Conservation (phyloP, 176 grass and related monocot genomes). For the Juncus inflexus region DNA sequence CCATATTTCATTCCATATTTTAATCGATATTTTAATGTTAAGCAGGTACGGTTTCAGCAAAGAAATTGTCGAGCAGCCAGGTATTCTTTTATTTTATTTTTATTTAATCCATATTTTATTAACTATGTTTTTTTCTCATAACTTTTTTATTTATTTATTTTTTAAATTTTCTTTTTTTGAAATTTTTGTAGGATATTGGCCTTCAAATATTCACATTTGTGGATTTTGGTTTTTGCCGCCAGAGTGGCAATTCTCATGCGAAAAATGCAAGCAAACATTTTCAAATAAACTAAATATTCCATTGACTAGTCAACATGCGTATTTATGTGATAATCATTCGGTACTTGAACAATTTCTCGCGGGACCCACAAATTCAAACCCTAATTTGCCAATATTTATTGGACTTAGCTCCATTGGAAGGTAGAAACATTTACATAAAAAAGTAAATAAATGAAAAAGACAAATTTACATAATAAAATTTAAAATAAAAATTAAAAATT, state of each 20-base stretch:
- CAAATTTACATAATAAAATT: no score
- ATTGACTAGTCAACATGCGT: constrained; percentile 5
- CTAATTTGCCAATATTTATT: constrained; percentile 56
- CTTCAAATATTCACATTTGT: constrained; percentile 53
- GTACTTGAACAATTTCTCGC: constrained; percentile 52
- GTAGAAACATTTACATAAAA: constrained; percentile 26
- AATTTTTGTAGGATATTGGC: constrained; percentile 74
- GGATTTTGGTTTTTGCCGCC: constrained; percentile 93
- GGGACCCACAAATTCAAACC: constrained; percentile 33
- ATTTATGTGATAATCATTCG: constrained; percentile 60
- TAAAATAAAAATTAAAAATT: no score
- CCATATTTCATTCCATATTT: no score
- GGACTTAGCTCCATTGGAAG: constrained; percentile 94
- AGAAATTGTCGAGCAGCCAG: constrained; percentile 84
- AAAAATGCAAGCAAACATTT: constrained; percentile 50
- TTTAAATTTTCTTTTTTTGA: no score
- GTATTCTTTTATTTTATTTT: constrained; percentile 36
- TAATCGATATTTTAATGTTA: constrained; percentile 20
- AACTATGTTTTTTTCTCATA: not conserved
- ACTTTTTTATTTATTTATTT: no score
- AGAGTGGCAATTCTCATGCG: constrained; percentile 86
- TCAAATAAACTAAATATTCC: constrained; percentile 36
- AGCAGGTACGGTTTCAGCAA: constrained; percentile 87
- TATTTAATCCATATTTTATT: not conserved
- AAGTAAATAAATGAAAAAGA: no score